These are phyloP conservation scores for Avena sativa DNA, from an alignment of 176 grass and related monocot species.

Conservation along the genomic window DNA sequence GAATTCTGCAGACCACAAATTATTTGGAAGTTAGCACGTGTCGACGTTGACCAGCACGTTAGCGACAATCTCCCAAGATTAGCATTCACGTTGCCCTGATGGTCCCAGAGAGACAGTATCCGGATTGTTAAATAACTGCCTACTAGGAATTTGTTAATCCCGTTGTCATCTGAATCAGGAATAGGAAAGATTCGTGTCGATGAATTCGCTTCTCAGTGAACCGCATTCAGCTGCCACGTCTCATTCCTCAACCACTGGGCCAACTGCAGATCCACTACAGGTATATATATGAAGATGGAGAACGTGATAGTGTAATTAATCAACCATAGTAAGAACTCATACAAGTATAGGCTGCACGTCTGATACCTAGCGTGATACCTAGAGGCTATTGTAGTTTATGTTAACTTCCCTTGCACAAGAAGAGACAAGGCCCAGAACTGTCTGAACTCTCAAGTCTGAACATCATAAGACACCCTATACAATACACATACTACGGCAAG, in stretches of 20 bases:
- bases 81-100: neutral
- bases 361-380: constrained; percentile 32
- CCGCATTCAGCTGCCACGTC: constrained; percentile 11
- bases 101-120: neutral
- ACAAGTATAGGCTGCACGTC: neutral
- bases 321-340: neutral
- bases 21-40: constrained; percentile 40
- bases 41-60: neutral
- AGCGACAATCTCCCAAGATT: neutral
- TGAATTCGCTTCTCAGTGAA: neutral
- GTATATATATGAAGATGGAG: neutral
- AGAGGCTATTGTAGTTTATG: too few relatives aligned
- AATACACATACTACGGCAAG: neutral
- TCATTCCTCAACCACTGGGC: constrained; percentile 2
- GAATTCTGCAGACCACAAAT: neutral
- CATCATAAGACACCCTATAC: too few relatives aligned
- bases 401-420: constrained; percentile 28
- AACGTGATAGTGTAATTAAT: neutral
- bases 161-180: neutral
- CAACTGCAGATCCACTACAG: neutral
- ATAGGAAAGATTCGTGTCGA: neutral
- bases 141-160: neutral
- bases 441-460: too few relatives aligned
- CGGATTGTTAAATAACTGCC: neutral
- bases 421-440: too few relatives aligned